phyloP scores from a whole-genome alignment of 345 rosid species.

The Eucalyptus paniculata region DNA sequence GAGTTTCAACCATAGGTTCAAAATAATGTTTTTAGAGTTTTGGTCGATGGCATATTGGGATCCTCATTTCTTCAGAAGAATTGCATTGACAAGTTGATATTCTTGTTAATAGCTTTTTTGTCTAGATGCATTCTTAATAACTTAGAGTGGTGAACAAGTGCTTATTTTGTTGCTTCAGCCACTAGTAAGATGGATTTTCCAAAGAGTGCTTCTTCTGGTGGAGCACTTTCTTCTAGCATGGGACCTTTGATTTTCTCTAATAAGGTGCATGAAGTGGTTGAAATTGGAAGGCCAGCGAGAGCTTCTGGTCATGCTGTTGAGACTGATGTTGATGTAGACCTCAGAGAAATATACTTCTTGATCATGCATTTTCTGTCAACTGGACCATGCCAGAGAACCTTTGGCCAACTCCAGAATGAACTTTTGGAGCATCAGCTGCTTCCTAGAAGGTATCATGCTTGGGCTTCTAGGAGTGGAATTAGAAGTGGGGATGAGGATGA shows the following conservation, averaged over 20 bases:
- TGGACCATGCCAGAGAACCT: conserved; percentile 72
- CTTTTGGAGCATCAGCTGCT: conserved; percentile 76
- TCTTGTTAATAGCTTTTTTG: not conserved
- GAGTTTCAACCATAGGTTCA: not conserved
- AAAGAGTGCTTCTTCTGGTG: conserved; percentile 28
- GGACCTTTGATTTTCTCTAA: conserved; percentile 26
- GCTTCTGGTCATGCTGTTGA: conserved; percentile 10
- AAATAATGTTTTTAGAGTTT: not conserved
- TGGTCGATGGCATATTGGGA: not conserved
- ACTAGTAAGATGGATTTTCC: conserved; percentile 26
- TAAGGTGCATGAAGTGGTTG: conserved; percentile 22
- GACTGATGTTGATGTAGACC: conserved; percentile 49
- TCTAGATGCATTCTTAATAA: not conserved
- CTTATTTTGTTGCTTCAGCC: not conserved
- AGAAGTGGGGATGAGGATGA: conserved; percentile 35
- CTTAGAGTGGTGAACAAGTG: not conserved
- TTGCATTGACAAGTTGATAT: not conserved
- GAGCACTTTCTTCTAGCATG: conserved; percentile 32
- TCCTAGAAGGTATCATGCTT: conserved; percentile 94
- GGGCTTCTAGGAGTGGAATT: conserved; percentile 65
- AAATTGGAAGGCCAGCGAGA: conserved; percentile 29
- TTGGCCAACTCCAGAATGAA: conserved; percentile 48
- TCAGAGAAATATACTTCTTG: conserved; percentile 80
- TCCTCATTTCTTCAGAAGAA: not conserved
- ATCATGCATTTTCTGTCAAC: conserved; percentile 83